Conservation (phyloP, 2,329 filamentous ascomycete species). For the Pseudopyrenochaeta lycopersici region DNA sequence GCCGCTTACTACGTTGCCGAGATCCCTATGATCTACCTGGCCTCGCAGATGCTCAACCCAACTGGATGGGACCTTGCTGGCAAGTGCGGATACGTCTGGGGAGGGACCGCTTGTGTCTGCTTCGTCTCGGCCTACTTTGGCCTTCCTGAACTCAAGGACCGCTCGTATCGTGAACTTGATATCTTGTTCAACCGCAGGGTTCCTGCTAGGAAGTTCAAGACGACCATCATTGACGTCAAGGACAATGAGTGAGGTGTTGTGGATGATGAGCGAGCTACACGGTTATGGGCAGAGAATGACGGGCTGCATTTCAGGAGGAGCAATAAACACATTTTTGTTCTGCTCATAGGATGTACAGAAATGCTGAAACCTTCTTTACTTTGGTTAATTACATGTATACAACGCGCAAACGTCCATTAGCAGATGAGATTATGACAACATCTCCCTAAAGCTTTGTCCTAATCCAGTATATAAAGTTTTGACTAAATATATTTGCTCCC, state of each 20-base stretch:
- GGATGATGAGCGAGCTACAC: too few species aligned
- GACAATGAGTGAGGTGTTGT: slow-evolving; percentile 67
- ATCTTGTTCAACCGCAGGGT: slow-evolving; percentile 54
- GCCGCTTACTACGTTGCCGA: slow-evolving; percentile 75
- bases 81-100: slow-evolving; percentile 42
- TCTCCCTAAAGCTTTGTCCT: too few species aligned
- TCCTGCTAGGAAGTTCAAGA: slow-evolving; percentile 64
- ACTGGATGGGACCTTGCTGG: slow-evolving; percentile 51
- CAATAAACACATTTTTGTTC: too few species aligned
- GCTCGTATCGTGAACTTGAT: slow-evolving; percentile 60
- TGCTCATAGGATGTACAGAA: too few species aligned
- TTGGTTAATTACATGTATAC: too few species aligned
- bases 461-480: too few species aligned
- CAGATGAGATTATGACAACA: too few species aligned
- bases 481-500: too few species aligned
- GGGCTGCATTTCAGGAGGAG: too few species aligned
- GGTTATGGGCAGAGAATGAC: too few species aligned
- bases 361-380: too few species aligned
- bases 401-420: too few species aligned
- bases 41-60: slow-evolving; percentile 58
- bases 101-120: slow-evolving; percentile 62
- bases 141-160: slow-evolving; percentile 63
- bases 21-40: slow-evolving; percentile 72
- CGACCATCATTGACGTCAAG: slow-evolving; percentile 63
- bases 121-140: slow-evolving; percentile 58